Conservation (phyloP, 1,139 yeast species). For the Saccharomycopsis hybrid region DNA sequence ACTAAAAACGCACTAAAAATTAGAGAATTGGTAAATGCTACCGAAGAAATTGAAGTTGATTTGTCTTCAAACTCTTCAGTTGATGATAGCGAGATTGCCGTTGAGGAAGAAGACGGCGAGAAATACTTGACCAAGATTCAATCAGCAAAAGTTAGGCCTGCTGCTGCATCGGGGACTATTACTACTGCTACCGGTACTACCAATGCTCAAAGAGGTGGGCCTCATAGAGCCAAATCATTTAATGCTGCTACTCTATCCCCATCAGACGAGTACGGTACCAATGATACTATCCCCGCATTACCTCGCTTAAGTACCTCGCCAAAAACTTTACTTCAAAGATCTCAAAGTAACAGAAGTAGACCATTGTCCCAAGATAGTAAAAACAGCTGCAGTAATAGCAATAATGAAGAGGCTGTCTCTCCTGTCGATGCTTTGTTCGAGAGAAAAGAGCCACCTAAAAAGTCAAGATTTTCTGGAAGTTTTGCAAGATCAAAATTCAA, state of each 20-base stretch:
- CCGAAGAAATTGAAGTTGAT: slow-evolving; percentile 19
- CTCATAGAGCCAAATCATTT: too few species aligned
- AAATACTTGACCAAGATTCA: slow-evolving; percentile 22
- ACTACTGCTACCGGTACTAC: neutral
- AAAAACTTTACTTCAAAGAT: neutral
- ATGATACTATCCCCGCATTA: slow-evolving; percentile 10
- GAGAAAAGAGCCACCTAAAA: slow-evolving; percentile 12
- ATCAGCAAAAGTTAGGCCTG: neutral
- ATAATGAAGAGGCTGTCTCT: neutral
- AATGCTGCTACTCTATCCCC: too few species aligned
- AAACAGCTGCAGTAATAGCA: neutral
- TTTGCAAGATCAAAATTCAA: slow-evolving; percentile 6
- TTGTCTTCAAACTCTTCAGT: slow-evolving; percentile 13
- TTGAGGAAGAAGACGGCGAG: slow-evolving; percentile 24
- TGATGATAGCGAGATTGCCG: slow-evolving; percentile 13
- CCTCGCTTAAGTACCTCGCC: slow-evolving; percentile 1
- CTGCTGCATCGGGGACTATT: neutral
- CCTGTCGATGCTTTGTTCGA: slow-evolving; percentile 20
- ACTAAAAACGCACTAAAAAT: slow-evolving; percentile 7
- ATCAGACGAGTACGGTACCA: slow-evolving; percentile 6
- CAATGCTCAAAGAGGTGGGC: neutral
- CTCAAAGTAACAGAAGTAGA: neutral
- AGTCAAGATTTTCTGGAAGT: slow-evolving; percentile 8
- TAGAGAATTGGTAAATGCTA: slow-evolving; percentile 15
- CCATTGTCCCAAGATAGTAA: too few species aligned